phyloP scores from a whole-genome alignment of 179 eudicot species.

The Vitellaria paradoxa region DNA sequence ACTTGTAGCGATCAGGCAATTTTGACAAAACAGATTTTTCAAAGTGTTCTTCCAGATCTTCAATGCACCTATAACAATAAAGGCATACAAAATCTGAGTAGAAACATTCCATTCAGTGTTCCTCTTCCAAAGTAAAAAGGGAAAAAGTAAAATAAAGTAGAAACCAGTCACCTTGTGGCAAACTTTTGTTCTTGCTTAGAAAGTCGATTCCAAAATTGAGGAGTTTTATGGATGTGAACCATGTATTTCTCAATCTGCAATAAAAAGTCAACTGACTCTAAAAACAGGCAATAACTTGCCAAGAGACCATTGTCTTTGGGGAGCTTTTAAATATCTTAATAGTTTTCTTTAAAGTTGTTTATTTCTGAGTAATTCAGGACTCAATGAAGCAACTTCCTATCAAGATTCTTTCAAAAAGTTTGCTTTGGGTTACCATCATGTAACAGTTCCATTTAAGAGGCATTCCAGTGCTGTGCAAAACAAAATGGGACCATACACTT shows the following conservation, averaged over 20 bases:
- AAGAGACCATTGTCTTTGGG: not conserved
- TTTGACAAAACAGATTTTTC: constrained; percentile 76
- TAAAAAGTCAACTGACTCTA: not conserved
- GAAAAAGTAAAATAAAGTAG: not conserved
- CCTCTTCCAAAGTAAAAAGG: not conserved
- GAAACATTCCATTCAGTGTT: not conserved
- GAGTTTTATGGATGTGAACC: constrained; percentile 64
- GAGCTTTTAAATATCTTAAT: not conserved
- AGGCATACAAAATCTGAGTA: constrained; percentile 5
- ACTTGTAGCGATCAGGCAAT: constrained; percentile 82
- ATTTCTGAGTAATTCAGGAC: not conserved
- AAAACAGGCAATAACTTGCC: not conserved
- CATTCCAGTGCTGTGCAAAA: not conserved
- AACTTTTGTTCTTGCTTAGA: constrained; percentile 74
- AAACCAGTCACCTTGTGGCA: constrained; percentile 47
- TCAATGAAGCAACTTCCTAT: not conserved
- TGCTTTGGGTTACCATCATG: not conserved
- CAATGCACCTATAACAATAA: constrained; percentile 47
- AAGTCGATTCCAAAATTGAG: constrained; percentile 69
- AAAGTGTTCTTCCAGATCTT: constrained; percentile 56
- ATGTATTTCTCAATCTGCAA: constrained; percentile 78
- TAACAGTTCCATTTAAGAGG: not conserved
- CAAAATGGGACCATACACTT: not conserved
- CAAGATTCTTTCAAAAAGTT: not conserved
- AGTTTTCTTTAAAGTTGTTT: not conserved